Base-by-base conservation (phyloP, 2,329 filamentous ascomycete genomes). In the Ascochyta lentis region DNA sequence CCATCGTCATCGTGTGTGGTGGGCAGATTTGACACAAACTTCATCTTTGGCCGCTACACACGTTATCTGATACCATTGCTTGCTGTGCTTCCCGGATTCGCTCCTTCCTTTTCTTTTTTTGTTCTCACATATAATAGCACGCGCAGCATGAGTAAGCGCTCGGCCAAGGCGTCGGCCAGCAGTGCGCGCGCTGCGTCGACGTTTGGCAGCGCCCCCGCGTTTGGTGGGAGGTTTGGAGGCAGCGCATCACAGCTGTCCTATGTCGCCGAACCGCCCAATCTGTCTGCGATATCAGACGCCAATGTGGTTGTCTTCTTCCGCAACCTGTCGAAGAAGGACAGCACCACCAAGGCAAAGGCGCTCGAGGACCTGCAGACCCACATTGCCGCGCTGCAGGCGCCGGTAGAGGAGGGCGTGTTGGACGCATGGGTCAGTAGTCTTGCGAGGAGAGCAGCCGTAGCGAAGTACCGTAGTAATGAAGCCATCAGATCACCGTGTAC, bases 241-340 rank as follows among this genome's bases (percentile, higher is more conserved):
- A 78, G 80, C 26, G 78, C 83, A 2, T 88, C 86, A n/a, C 79
- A 80, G 40, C 83, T 99, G 35, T 96, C 93, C 40, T 97, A 96
- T 78, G 85, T 98, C 48, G 83, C 90, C 49, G 92, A 96, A 68
- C 91, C 92, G 9, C 90, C 91, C 43, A 89, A 96, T 68, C 86
- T 96, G 64, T 86, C 87, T 31, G 80, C 79, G 39, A 86, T 99
- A 56, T 89, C 87, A 40, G 88, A 96, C 66, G 84, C 92, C 7
- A 90, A 95, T 69, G 82, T 94, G 34, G 86, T 94, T 34, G 92
- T 98, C 13, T 86, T 88, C n/a, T 91, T 97, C 79, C 96, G 97
- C 77, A 96, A 96, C 66, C 78, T 97, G 3, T 83, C 88, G 46
- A 99, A 98, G 79, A 96, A 95, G 77, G 94, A 97, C 78, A 89